Evolutionary conservation across 2,329 filamentous ascomycete genomes (phyloP), one percentile per base, ranked within the genome.

Genomic region (Colletotrichum sp.): DNA sequence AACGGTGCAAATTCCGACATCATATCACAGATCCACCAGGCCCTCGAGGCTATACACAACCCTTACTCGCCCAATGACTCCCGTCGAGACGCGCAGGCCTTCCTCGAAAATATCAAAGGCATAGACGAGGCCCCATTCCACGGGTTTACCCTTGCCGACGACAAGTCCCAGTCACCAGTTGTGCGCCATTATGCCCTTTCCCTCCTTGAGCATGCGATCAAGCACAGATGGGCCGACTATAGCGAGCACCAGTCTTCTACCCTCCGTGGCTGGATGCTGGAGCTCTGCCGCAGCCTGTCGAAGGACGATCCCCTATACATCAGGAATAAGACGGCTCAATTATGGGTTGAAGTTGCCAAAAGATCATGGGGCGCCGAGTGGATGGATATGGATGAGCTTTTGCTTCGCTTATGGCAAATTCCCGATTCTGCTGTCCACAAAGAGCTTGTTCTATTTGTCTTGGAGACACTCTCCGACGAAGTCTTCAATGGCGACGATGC

Each of bases 341-440:
- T 99, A 75, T 99, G 97, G 97, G 94, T 96, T 9, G 97, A 98
- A 83, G 88, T 98, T 67, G 95, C 96, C 54, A 98, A 98, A 86
- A 91, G 96, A 79, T 94, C 92, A 81, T 99, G 97, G 97, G 95
- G 90, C n/a, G 88, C 91, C 36, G 94, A 97, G 75, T 99, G 97
- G 97, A 92, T 94, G 87, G 92, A 97, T 80, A 98, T 99, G 96
- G 97, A 99, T 82, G 86, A 92, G 76, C 89, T 94, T 80, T 89
- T 99, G 69, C 90, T 96, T 58, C 90, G 92, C 79, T 88, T 98
- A 24, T 99, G 97, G 97, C 93, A 95, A 82, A 83, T 89, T 18
- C 87, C 88, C 21, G 89, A 91, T 76, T 90, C 90, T 31, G 84
- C 88, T 36, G 89, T 90, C 9, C 90, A 93, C 82, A 97, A 97